phyloP scores from a whole-genome alignment of 192 early-diverging fungal species.

The Radiomyces spectabilis region DNA sequence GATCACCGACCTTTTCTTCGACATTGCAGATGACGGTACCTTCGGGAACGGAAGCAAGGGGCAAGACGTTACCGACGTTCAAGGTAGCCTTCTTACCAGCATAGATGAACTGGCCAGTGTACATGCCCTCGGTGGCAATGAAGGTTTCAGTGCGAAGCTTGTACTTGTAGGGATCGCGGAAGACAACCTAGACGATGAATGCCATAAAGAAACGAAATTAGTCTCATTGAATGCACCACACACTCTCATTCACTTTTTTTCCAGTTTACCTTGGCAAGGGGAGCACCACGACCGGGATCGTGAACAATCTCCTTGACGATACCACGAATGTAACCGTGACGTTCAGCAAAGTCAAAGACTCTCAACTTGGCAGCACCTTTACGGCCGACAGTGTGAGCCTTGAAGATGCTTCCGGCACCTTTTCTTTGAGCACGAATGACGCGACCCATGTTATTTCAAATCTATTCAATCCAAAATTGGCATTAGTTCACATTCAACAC shows the following conservation, averaged over 20 bases:
- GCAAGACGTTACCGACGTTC: slow-evolving; percentile 91
- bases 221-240: neutral
- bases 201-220: neutral
- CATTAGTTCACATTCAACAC: too few species aligned
- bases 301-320: slow-evolving; percentile 98
- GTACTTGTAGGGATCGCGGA: slow-evolving; percentile 47
- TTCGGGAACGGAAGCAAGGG: slow-evolving; percentile 91
- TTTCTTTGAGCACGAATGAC: slow-evolving; percentile 98
- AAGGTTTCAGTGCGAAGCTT: slow-evolving; percentile 85
- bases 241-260: slow-evolving; percentile 16
- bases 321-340: slow-evolving; percentile 95
- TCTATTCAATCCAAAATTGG: too few species aligned
- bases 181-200: slow-evolving; percentile 3
- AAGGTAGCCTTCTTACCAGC: slow-evolving; percentile 95
- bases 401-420: slow-evolving; percentile 93
- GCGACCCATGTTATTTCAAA: slow-evolving; percentile 75
- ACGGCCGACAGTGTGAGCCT: slow-evolving; percentile 85
- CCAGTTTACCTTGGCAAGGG: slow-evolving; percentile 75
- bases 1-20: slow-evolving; percentile 95
- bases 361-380: slow-evolving; percentile 95
- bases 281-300: slow-evolving; percentile 94
- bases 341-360: slow-evolving; percentile 89
- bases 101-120: slow-evolving; percentile 99
- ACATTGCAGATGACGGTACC: slow-evolving; percentile 94
- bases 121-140: slow-evolving; percentile 98